phyloP scores from a whole-genome alignment of 176 grass and related monocot species.

The Avena eriantha region DNA sequence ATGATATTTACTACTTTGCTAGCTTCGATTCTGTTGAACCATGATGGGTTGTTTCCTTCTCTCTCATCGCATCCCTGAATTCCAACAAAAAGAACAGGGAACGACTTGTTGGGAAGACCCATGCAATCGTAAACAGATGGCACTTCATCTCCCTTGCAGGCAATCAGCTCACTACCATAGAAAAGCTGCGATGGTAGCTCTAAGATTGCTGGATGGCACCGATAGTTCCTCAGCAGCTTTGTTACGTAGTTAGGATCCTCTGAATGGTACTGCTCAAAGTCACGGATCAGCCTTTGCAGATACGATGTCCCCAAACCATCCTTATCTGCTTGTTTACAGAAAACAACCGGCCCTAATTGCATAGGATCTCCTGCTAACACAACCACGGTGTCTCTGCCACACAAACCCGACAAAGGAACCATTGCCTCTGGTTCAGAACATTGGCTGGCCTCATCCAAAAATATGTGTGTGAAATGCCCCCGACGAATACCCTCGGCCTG shows the following conservation, averaged over 20 bases:
- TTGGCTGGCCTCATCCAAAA: conserved; percentile 93
- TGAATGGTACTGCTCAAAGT: conserved; percentile 60
- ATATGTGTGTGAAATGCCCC: conserved; percentile 93
- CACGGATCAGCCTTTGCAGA: conserved; percentile 67
- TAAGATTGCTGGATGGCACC: conserved; percentile 95
- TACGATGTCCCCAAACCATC: conserved; percentile 76
- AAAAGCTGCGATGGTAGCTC: conserved; percentile 91
- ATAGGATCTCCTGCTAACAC: conserved; percentile 94
- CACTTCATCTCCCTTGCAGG: conserved; percentile 64
- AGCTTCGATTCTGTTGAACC: conserved; percentile 95
- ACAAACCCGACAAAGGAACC: conserved; percentile 72
- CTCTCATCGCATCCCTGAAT: conserved; percentile 97
- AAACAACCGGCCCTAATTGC: conserved; percentile 76
- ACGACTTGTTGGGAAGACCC: conserved; percentile 77
- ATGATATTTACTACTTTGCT: conserved; percentile 90
- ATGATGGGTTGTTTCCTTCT: conserved; percentile 94
- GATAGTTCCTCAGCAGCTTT: conserved; percentile 83
- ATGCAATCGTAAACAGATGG: conserved; percentile 60
- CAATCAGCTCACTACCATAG: conserved; percentile 64
- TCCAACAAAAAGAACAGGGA: conserved; percentile 93
- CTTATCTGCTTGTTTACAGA: conserved; percentile 65
- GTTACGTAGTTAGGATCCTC: conserved; percentile 72
- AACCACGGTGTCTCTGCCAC: conserved; percentile 72
- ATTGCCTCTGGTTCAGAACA: conserved; percentile 91
- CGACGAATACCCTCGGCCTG: conserved; percentile 69